Conservation (phyloP, 2,329 filamentous ascomycete species). For the Monosporascus sp. region DNA sequence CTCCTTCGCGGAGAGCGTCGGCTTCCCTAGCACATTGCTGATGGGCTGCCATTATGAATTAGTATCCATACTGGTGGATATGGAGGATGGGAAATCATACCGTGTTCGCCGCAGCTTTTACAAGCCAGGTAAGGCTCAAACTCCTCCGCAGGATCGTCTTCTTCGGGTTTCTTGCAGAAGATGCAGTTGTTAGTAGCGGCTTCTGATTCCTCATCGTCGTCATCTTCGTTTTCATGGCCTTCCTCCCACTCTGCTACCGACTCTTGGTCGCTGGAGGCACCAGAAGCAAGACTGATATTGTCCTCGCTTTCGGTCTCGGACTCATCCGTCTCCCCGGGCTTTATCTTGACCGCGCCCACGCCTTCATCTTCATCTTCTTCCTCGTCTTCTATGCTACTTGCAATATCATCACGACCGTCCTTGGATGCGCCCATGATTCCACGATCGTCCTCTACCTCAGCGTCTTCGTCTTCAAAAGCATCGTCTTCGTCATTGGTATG, state of each 20-base stretch:
- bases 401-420: slow-evolving; percentile 12
- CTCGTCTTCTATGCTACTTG: slow-evolving; percentile 21
- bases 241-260: slow-evolving; percentile 27
- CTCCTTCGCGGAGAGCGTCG: slow-evolving; percentile 54
- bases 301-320: slow-evolving; percentile 34
- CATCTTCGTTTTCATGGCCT: slow-evolving; percentile 23
- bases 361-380: slow-evolving; percentile 45
- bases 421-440: slow-evolving; percentile 22
- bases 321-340: slow-evolving; percentile 45
- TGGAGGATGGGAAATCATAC: slow-evolving; percentile 48
- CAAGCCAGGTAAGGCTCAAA: slow-evolving; percentile 78
- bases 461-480: slow-evolving; percentile 35
- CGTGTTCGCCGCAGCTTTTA: slow-evolving; percentile 71
- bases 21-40: slow-evolving; percentile 79
- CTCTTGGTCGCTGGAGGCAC: slow-evolving; percentile 20
- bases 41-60: slow-evolving; percentile 63
- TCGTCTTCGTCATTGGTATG: slow-evolving; percentile 32
- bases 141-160: slow-evolving; percentile 54
- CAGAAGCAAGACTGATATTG: slow-evolving; percentile 22
- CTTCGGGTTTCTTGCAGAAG: slow-evolving; percentile 30
- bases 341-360: slow-evolving; percentile 53
- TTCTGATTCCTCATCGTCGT: slow-evolving; percentile 29
- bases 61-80: slow-evolving; percentile 26
- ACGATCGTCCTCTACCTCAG: slow-evolving; percentile 38
- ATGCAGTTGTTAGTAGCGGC: slow-evolving; percentile 17